phyloP scores from a whole-genome alignment of 306 rosid species.

The Fragaria ananassa region DNA sequence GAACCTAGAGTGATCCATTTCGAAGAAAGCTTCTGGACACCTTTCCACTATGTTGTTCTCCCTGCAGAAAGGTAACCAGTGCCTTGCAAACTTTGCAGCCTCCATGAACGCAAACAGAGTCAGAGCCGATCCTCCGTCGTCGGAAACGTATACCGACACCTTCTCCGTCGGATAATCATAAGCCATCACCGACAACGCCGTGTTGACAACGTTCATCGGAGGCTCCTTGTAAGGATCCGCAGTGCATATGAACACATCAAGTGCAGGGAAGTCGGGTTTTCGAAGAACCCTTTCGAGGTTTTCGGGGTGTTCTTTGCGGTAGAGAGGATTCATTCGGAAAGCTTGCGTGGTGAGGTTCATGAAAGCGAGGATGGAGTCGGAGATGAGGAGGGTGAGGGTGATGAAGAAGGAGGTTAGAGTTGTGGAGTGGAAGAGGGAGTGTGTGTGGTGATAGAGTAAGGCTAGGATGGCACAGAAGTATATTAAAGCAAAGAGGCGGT shows the following conservation, averaged over 20 bases:
- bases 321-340: conserved; percentile 28
- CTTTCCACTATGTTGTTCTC: conserved; percentile 26
- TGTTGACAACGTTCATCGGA: conserved; percentile 40
- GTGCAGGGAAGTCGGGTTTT: conserved; percentile 24
- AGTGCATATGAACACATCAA: conserved; percentile 51
- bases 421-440: conserved; percentile 20
- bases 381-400: conserved; percentile 29
- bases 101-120: conserved; percentile 50
- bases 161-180: conserved; percentile 41
- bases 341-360: conserved; percentile 29
- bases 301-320: conserved; percentile 30
- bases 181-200: conserved; percentile 42
- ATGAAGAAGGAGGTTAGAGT: conserved; percentile 18
- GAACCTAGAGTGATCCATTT: neutral
- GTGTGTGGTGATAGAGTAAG: conserved; percentile 29
- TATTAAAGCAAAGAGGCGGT: conserved; percentile 31
- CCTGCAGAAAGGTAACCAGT: conserved; percentile 46
- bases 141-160: conserved; percentile 47
- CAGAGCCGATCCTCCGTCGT: conserved; percentile 51
- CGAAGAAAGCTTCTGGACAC: conserved; percentile 33
- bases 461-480: conserved; percentile 28
- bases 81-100: conserved; percentile 43
- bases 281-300: conserved; percentile 1
- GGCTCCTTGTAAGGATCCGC: conserved; percentile 53
- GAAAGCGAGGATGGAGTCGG: conserved; percentile 35